Evolutionary conservation across 257 asterid species (phyloP).

Genomic region (Parsonsia alboflavescens): DNA sequence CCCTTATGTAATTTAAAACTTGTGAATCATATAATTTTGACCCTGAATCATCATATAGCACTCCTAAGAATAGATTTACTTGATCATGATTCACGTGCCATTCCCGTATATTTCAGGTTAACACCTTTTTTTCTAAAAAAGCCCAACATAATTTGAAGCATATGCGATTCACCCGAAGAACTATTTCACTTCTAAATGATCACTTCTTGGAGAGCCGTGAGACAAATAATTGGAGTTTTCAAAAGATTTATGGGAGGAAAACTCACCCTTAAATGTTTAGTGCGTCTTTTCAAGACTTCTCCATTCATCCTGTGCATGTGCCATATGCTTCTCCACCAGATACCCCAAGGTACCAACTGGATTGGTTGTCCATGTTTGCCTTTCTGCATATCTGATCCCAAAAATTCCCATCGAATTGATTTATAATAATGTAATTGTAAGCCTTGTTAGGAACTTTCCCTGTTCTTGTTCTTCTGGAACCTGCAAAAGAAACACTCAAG

Average conservation of each 20-base stretch:
- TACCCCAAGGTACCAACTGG: constrained; percentile 56
- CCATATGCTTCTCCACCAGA: constrained; percentile 77
- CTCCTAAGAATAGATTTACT: not conserved
- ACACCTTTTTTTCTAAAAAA: constrained; percentile 1
- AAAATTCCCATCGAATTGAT: not conserved
- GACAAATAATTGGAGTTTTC: not conserved
- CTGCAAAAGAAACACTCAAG: no score
- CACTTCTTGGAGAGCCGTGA: constrained; percentile 5
- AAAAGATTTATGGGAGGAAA: constrained; percentile 7
- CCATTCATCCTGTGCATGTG: constrained; percentile 86
- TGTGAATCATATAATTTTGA: no score
- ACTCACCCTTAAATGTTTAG: constrained; percentile 50
- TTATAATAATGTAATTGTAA: not conserved
- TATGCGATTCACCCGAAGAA: no score
- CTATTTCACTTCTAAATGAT: not conserved
- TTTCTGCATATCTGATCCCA: constrained; percentile 33
- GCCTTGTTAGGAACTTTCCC: no score
- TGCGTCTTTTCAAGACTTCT: constrained; percentile 62
- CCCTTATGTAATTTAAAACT: no score
- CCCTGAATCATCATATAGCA: no score
- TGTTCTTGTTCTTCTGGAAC: no score
- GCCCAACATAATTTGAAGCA: not conserved
- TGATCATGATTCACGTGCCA: no score
- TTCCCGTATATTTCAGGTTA: no score
- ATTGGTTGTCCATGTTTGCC: constrained; percentile 29